These are phyloP conservation scores for Cytospora piceicola DNA, from an alignment of 2,329 filamentous ascomycete genomes.

Conservation along the genomic window DNA sequence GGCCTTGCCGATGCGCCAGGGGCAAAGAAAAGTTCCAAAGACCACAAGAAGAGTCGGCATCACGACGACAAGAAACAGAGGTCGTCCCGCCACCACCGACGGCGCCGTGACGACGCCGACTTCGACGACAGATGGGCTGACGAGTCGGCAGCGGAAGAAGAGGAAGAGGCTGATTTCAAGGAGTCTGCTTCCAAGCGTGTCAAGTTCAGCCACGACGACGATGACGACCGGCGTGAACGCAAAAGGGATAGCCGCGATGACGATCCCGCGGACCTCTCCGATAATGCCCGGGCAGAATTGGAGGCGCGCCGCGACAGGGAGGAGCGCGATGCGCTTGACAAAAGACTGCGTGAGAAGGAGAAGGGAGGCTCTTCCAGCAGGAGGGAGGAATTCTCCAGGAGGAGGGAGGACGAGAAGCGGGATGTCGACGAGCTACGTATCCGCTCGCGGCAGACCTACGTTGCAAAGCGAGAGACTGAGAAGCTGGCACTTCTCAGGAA, in stretches of 20 bases:
- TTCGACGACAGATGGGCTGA: slow-evolving; percentile 84
- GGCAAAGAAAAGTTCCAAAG: slow-evolving; percentile 53
- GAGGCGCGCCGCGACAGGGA: slow-evolving; percentile 68
- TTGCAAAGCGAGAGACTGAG: slow-evolving; percentile 90
- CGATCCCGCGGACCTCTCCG: slow-evolving; percentile 58
- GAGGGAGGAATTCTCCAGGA: slow-evolving; percentile 59
- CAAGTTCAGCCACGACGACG: slow-evolving; percentile 64
- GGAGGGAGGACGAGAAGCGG: slow-evolving; percentile 68
- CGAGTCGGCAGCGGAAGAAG: slow-evolving; percentile 61
- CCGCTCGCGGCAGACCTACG: slow-evolving; percentile 86
- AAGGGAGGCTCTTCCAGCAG: slow-evolving; percentile 62
- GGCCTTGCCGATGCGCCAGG: slow-evolving; percentile 54
- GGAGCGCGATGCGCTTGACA: slow-evolving; percentile 81
- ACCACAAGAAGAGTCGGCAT: slow-evolving; percentile 47
- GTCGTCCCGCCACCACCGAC: slow-evolving; percentile 33
- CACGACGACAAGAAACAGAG: slow-evolving; percentile 38
- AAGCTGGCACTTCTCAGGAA: slow-evolving; percentile 82
- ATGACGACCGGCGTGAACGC: slow-evolving; percentile 41
- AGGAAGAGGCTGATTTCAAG: slow-evolving; percentile 60
- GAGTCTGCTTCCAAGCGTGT: slow-evolving; percentile 74
- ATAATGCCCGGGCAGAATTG: slow-evolving; percentile 60
- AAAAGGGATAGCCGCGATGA: slow-evolving; percentile 35
- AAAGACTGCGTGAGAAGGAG: slow-evolving; percentile 73
- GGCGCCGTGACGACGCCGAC: slow-evolving; percentile 47
- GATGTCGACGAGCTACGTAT: slow-evolving; percentile 75